phyloP scores from a whole-genome alignment of 2,329 filamentous ascomycete genomes.

The Calonectria henricotiae region DNA sequence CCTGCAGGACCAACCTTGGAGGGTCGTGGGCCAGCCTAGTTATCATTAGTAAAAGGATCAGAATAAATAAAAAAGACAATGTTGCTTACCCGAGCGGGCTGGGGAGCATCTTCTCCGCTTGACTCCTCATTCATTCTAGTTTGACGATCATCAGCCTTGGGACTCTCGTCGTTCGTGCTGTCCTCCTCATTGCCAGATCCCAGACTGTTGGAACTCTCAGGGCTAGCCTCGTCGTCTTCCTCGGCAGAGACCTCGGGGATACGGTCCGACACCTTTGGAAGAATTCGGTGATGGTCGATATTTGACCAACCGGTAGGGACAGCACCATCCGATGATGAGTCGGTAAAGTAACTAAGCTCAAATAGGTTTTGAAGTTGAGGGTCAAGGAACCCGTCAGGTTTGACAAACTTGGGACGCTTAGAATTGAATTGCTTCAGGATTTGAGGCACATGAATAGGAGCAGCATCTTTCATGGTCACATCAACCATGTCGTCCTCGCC shows the following conservation, averaged over 20 bases:
- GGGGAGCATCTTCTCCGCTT: constrained; percentile 68
- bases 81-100: constrained; percentile 50
- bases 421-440: constrained; percentile 67
- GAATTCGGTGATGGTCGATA: constrained; percentile 73
- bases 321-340: constrained; percentile 65
- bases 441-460: constrained; percentile 46
- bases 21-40: constrained; percentile 41
- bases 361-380: constrained; percentile 81
- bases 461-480: constrained; percentile 83
- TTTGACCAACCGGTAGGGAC: constrained; percentile 81
- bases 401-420: constrained; percentile 69
- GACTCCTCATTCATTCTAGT: constrained; percentile 75
- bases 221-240: constrained; percentile 67
- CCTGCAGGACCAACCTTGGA: constrained; percentile 55
- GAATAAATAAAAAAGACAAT: neutral
- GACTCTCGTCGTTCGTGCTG: constrained; percentile 69
- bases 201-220: constrained; percentile 65
- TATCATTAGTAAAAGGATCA: constrained; percentile 26
- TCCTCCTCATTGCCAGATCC: constrained; percentile 69
- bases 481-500: constrained; percentile 94
- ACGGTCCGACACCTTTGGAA: constrained; percentile 69
- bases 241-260: constrained; percentile 61
- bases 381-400: constrained; percentile 72
- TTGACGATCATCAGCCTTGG: constrained; percentile 52
- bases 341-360: constrained; percentile 78